Percentiles rank a stretch among this genome's conserved stretches.
phyloP scores from a whole-genome alignment of 352 stramenopile genomes.

The Globisporangium nunn region DNA sequence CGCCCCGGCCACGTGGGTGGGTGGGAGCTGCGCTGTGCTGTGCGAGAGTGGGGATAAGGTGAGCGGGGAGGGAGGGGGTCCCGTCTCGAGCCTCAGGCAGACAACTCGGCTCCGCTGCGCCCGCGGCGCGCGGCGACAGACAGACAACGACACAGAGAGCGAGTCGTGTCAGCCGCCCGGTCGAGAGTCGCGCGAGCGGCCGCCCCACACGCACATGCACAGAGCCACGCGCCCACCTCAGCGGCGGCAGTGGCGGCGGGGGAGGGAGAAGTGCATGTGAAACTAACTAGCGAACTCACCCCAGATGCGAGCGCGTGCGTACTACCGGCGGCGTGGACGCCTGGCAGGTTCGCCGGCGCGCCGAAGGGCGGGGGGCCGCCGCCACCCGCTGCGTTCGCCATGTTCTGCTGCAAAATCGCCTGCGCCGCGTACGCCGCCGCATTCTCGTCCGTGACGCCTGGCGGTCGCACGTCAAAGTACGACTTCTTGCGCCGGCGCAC shows the following conservation, averaged over 20 bases:
- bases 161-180: slow-evolving; percentile 26
- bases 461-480: slow-evolving; percentile 79
- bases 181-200: background rate
- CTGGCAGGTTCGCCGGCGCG: slow-evolving; percentile 2
- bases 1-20: no score
- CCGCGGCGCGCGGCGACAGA: slow-evolving; percentile 6
- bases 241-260: no score
- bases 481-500: slow-evolving; percentile 62
- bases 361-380: slow-evolving; percentile 64
- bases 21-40: no score
- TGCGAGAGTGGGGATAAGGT: no score
- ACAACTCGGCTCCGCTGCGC: background rate
- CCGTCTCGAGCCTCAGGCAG: background rate
- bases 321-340: background rate
- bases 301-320: slow-evolving; percentile 12
- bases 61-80: no score
- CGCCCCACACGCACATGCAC: no score
- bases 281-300: slow-evolving; percentile 6
- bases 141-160: slow-evolving; percentile 39
- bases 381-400: slow-evolving; percentile 54
- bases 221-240: background rate
- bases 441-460: slow-evolving; percentile 78
- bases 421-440: slow-evolving; percentile 77
- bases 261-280: no score
- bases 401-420: slow-evolving; percentile 80